These are phyloP conservation scores for Balansia obtecta DNA, from an alignment of 2,329 filamentous ascomycete species.

Conservation along the genomic window DNA sequence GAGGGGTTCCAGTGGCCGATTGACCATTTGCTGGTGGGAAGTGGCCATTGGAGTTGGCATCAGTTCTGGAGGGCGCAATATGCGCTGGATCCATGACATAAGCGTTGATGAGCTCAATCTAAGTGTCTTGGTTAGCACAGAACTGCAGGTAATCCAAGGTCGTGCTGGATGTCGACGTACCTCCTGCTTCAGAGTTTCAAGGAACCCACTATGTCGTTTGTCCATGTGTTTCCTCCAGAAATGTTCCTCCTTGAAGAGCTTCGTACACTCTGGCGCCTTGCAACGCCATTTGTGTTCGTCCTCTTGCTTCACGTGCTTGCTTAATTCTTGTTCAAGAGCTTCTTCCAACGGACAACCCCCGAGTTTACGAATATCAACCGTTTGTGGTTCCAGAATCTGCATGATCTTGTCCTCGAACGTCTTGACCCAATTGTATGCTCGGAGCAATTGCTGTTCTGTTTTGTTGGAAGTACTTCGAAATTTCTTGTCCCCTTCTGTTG, in stretches of 20 bases:
- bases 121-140: constrained; percentile 7
- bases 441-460: constrained; percentile 80
- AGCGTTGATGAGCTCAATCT: constrained; percentile 84
- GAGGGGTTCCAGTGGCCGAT: constrained; percentile 68
- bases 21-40: constrained; percentile 74
- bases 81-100: constrained; percentile 92
- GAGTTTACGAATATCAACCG: constrained; percentile 77
- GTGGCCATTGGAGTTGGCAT: constrained; percentile 91
- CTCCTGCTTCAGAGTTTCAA: constrained; percentile 67
- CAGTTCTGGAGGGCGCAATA: constrained; percentile 83
- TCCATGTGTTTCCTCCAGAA: constrained; percentile 98
- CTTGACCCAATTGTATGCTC: constrained; percentile 97
- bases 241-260: constrained; percentile 91
- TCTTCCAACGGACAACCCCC: constrained; percentile 82
- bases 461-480: constrained; percentile 59
- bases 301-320: constrained; percentile 88
- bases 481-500: constrained; percentile 52
- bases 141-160: not conserved
- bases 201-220: constrained; percentile 87
- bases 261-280: constrained; percentile 90
- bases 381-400: constrained; percentile 83
- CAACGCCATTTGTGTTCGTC: constrained; percentile 95
- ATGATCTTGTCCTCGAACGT: constrained; percentile 95
- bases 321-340: constrained; percentile 72
- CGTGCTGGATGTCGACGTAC: constrained; percentile 44